Evolutionary conservation across 202 grass and related monocot species (phyloP).

Genomic region (Sporobolus alterniflorus): DNA sequence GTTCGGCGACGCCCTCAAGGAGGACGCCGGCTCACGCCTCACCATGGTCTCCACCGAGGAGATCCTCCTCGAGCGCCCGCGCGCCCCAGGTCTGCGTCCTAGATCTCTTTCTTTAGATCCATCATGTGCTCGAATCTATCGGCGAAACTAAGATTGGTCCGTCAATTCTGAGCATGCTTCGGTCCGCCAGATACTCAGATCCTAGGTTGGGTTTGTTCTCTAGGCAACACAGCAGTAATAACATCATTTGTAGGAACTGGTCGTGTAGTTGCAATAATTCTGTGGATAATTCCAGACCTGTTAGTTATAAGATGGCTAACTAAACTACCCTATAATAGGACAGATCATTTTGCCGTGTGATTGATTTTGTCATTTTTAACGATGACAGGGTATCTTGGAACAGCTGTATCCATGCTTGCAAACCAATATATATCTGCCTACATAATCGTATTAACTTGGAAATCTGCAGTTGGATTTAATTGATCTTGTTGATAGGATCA

Average conservation of each 20-base stretch:
- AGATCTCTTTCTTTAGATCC: no score
- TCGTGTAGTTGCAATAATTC: background rate
- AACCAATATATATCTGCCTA: background rate
- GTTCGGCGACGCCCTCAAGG: constrained; percentile 61
- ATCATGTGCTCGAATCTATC: background rate
- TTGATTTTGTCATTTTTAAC: background rate
- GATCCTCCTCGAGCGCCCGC: constrained; percentile 62
- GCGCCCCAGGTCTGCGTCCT: constrained; percentile 42
- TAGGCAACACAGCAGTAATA: background rate
- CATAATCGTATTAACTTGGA: background rate
- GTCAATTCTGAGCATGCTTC: no score
- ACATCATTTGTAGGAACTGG: background rate
- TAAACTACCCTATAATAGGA: background rate
- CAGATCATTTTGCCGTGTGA: background rate
- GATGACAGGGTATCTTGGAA: background rate
- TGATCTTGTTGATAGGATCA: background rate
- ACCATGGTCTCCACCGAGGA: constrained; percentile 86
- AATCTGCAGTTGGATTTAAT: background rate
- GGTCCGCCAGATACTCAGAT: no score
- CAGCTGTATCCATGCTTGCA: background rate
- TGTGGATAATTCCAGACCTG: background rate
- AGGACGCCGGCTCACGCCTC: constrained; percentile 56
- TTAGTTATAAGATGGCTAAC: background rate
- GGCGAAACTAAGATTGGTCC: background rate
- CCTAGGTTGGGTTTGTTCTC: no score